These are phyloP conservation scores for Cordia subcordata DNA, from an alignment of 257 asterid species.

Conservation along the genomic window DNA sequence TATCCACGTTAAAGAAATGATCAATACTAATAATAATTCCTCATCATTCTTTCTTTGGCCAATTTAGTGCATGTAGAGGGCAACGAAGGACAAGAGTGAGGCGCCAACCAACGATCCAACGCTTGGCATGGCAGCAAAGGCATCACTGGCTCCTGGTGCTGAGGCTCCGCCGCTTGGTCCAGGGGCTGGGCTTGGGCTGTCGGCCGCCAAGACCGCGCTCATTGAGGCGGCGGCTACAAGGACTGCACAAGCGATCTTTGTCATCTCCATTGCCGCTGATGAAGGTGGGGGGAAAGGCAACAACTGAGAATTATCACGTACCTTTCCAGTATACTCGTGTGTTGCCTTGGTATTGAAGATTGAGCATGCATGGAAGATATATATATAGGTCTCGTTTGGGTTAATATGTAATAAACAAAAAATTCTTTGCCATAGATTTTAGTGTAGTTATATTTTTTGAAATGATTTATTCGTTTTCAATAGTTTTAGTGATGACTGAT, in stretches of 20 bases:
- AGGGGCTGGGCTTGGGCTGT: neutral
- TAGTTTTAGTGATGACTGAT: too few species aligned
- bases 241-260: neutral
- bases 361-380: too few species aligned
- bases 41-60: neutral
- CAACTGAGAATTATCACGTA: too few species aligned
- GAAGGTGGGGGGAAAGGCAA: neutral
- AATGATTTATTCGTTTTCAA: too few species aligned
- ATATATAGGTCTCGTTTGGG: too few species aligned
- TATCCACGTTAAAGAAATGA: too few species aligned
- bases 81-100: slow-evolving; percentile 37
- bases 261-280: neutral
- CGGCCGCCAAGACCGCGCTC: slow-evolving; percentile 23
- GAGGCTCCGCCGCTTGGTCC: neutral
- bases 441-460: too few species aligned
- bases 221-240: slow-evolving; percentile 16
- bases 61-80: slow-evolving; percentile 33
- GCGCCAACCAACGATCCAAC: slow-evolving; percentile 47
- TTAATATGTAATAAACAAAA: too few species aligned
- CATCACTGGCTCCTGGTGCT: slow-evolving; percentile 16
- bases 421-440: too few species aligned
- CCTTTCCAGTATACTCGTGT: too few species aligned
- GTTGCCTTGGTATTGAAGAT: too few species aligned
- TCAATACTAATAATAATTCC: too few species aligned
- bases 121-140: slow-evolving; percentile 32